Base-by-base conservation (phyloP, 371 early-diverging fungal genomes). In the Nematocida minor region DNA sequence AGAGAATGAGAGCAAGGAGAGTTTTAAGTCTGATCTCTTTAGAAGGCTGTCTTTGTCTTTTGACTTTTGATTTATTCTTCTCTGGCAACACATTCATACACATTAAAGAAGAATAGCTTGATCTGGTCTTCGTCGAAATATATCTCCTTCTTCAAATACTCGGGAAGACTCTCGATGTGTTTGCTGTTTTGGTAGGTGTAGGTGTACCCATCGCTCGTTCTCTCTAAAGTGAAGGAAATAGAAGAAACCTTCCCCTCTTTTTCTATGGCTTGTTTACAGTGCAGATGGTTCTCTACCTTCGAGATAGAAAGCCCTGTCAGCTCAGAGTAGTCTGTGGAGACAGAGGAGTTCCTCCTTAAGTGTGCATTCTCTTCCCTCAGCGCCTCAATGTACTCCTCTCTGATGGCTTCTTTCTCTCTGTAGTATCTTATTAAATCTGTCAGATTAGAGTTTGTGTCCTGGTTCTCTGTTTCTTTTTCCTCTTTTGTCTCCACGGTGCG, bases 51-150 rank as follows among this genome's bases (percentile, higher is more conserved):
- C 53, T 20, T 27, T 18, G 41, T 51, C 47, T 18, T 51, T 66
- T 66, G 66, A 51, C 32, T 60, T 64, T 7, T 64, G 27, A 67
- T 60, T 69, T 60, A 57, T 57, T 69, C 51, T 1, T 51, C 51
- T 41, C 41, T 57, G 4, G 55, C 60, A n/a, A 70, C 55, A 32
- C 57, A 57, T 34, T 70, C 63, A 62, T 70, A 70, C 14, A 82
- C 69, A 41, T 80, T 82, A 64, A 79, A 82, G 69, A 82, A 82
- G 62, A 82, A 82, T 18, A 67, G 60, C 27, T 70, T 60, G 42
- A 82, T 31, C 55, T 82, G 80, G 16, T 51, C 51, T 42, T 71
- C 53, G 11, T 68, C 70, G 55, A 82, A 82, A 38, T 68, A 67
- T 32, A 82, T 82, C 29, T 78, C 79, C 42, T 80, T 74, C 11